Evolutionary conservation across 1,284 basidiomycete genomes (phyloP), one percentile per base, ranked within the genome.

Genomic region (Meira miltonrushii): DNA sequence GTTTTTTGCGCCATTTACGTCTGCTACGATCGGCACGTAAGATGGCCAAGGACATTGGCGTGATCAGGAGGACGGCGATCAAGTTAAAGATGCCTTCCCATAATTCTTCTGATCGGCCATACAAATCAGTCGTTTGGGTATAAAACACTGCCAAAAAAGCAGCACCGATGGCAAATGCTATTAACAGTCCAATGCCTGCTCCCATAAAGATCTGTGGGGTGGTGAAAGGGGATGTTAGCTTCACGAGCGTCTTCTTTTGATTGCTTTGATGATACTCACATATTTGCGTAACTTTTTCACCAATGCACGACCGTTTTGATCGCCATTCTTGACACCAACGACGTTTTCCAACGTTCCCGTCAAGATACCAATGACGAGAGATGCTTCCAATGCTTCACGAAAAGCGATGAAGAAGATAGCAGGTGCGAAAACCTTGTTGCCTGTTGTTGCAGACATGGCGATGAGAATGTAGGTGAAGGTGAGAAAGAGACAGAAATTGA

Each of bases 101-200:
- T 1, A 74, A 71, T 56, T 76, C 74, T 44, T 76, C 74, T 0
- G 78, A 70, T 59, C 78, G 68, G 40, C 78, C 79, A 80, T 83
- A 85, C 1, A 85, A 75, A 65, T 85, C 81, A 56, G 76, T 79
- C 40, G 83, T 75, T 56, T 82, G 81, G 58, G 73, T 74, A 61
- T 77, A 77, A 60, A 77, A 77, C 33, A 77, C 63, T 37, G 71
- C 73, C 6, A 77, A 60, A 59, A 75, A 77, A 10, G 67, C 69
- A 19, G 73, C 71, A 17, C 74, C 74, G 21, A 77, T 75, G 51
- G 54, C 48, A 47, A 69, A 69, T 10, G 74, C 69, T 39, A 75
- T 66, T 2, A 63, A 15, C 6, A 77, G 58, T n/a, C 74, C 74
- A 1, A 56, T 50, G 25, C 64, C 39, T 1, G 73, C 74, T 11